A percentile compares a stretch with the other conserved stretches of the same genome.
Evolutionary conservation across 805 yeast species (phyloP).

Genomic region (Helenozyma rhizophorensis): DNA sequence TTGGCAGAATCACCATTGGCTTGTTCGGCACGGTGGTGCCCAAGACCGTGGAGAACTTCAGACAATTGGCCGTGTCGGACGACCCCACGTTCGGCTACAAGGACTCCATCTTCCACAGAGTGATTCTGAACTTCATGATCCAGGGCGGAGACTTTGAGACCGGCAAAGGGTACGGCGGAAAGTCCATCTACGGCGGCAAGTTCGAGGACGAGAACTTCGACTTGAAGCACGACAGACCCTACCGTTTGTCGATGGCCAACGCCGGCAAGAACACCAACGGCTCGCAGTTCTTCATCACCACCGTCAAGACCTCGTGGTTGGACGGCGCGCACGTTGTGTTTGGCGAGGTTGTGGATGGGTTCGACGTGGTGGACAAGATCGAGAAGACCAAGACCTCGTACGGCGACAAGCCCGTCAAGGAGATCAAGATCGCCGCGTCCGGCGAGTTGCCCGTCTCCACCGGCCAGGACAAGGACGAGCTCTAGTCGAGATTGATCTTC

Average conservation of each 20-base stretch:
- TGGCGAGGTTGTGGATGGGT: conserved; percentile 88
- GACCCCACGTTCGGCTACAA: conserved; percentile 65
- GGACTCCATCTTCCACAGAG: conserved; percentile 66
- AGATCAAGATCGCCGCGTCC: conserved; percentile 59
- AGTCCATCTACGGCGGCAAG: conserved; percentile 69
- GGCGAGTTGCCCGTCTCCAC: conserved; percentile 57
- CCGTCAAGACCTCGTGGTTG: conserved; percentile 87
- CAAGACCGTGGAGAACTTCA: conserved; percentile 85
- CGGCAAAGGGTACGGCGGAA: conserved; percentile 74
- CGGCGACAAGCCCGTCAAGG: conserved; percentile 69
- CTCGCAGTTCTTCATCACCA: conserved; percentile 92
- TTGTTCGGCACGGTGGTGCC: conserved; percentile 83
- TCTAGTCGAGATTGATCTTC: conserved; percentile 23
- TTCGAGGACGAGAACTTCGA: conserved; percentile 76
- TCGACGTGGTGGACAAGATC: conserved; percentile 73
- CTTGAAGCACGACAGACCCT: conserved; percentile 65
- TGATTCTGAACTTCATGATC: conserved; percentile 69
- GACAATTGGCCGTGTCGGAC: conserved; percentile 58
- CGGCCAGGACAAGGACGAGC: conserved; percentile 25
- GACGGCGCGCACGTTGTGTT: conserved; percentile 95
- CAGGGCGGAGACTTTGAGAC: conserved; percentile 86
- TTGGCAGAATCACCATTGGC: conserved; percentile 86
- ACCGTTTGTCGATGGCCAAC: conserved; percentile 73
- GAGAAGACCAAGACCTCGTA: conserved; percentile 66
- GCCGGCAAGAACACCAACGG: conserved; percentile 81